Percentiles rank a stretch among this genome's conserved stretches.
These are phyloP conservation scores for Colletotrichum gigasporum DNA, from an alignment of 2,329 filamentous ascomycete species.

Conservation along the genomic window DNA sequence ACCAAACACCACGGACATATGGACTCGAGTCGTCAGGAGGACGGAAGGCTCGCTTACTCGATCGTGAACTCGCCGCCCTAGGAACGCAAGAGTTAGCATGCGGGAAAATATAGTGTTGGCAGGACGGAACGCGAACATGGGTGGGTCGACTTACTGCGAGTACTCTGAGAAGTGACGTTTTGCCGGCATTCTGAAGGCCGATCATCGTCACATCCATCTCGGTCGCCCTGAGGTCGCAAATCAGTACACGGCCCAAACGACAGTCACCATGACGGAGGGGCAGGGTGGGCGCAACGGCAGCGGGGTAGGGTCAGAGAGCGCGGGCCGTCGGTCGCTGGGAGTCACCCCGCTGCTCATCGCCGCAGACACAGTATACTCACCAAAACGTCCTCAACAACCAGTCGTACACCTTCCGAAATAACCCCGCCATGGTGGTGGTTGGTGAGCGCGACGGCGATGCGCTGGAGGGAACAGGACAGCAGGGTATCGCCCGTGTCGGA, in stretches of 20 bases:
- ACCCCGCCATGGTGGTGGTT: conserved; percentile 76
- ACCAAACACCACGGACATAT: neutral
- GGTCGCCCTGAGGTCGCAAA: conserved; percentile 76
- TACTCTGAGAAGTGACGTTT: conserved; percentile 93
- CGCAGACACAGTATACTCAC: conserved; percentile 61
- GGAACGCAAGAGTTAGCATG: conserved; percentile 44
- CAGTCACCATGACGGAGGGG: conserved; percentile 6
- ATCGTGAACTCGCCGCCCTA: conserved; percentile 98
- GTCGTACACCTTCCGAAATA: conserved; percentile 97
- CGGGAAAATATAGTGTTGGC: conserved; percentile 22
- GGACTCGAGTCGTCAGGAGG: neutral
- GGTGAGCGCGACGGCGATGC: conserved; percentile 34
- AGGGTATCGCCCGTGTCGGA: neutral
- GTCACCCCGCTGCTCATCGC: conserved; percentile 16
- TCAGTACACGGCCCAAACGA: conserved; percentile 30
- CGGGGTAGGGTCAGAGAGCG: conserved; percentile 23
- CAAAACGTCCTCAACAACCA: conserved; percentile 98
- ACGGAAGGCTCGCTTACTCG: conserved; percentile 76
- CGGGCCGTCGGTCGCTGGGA: conserved; percentile 15
- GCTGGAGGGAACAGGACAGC: conserved; percentile 14
- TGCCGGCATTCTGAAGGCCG: conserved; percentile 96
- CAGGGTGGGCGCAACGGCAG: conserved; percentile 14
- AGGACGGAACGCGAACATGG: conserved; percentile 32
- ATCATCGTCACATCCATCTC: conserved; percentile 99
- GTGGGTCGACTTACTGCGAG: conserved; percentile 78